These are phyloP conservation scores for Garcileccinum viscosum DNA, from an alignment of 1,284 basidiomycete genomes.

Conservation along the genomic window DNA sequence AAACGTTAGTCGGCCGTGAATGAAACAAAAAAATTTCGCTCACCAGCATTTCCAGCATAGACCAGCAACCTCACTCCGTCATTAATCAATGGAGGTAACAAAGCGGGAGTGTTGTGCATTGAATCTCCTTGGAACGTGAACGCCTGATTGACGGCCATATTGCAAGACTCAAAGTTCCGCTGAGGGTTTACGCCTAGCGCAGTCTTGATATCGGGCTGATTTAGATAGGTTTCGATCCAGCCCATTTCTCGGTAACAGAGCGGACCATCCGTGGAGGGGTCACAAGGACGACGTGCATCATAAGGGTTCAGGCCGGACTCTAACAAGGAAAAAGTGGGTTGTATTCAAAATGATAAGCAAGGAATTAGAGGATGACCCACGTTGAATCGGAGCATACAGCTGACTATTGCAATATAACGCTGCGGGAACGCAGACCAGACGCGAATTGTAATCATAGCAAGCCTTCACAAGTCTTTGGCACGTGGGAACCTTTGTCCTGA, in stretches of 20 bases:
- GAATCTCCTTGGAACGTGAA: conserved; percentile 71
- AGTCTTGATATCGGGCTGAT: conserved; percentile 62
- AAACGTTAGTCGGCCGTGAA: conserved; percentile 1
- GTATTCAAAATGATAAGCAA: neutral
- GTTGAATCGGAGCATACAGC: conserved; percentile 62
- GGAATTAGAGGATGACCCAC: conserved; percentile 47
- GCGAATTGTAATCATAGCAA: conserved; percentile 66
- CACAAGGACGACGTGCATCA: conserved; percentile 84
- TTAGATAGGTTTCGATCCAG: conserved; percentile 73
- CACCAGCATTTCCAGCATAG: conserved; percentile 74
- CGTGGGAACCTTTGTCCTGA: conserved; percentile 70
- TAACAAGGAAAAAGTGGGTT: conserved; percentile 31
- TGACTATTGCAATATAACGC: conserved; percentile 66
- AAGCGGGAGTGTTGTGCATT: conserved; percentile 69
- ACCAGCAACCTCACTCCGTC: conserved; percentile 74
- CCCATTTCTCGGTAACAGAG: conserved; percentile 68
- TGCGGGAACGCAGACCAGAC: conserved; percentile 68
- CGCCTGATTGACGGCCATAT: conserved; percentile 57
- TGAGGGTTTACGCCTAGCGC: conserved; percentile 66
- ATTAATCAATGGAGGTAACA: conserved; percentile 71
- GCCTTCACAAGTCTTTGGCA: conserved; percentile 73
- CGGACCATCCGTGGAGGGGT: conserved; percentile 64
- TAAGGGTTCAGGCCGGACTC: conserved; percentile 78
- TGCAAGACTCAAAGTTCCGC: conserved; percentile 54
- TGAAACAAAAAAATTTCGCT: conserved; percentile 5